Conservation (phyloP, 1,139 yeast species). For the Tardiomyces depauwii region DNA sequence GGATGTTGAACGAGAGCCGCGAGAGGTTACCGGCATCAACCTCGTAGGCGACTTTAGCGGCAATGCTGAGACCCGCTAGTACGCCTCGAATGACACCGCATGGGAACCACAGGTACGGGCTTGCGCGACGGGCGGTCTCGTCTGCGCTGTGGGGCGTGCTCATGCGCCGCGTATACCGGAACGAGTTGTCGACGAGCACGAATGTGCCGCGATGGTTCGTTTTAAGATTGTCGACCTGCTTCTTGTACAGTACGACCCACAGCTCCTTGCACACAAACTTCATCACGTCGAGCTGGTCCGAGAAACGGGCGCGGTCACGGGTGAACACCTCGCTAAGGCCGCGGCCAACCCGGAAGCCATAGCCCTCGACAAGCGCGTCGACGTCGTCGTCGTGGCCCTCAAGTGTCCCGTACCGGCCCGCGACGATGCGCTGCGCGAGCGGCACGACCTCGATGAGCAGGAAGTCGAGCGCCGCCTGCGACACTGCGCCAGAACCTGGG, state of each 20-base stretch:
- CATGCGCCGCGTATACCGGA: slow-evolving; percentile 45
- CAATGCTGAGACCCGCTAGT: slow-evolving; percentile 57
- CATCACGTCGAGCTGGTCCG: slow-evolving; percentile 69
- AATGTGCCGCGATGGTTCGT: slow-evolving; percentile 85
- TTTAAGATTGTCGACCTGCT: slow-evolving; percentile 83
- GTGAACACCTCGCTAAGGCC: slow-evolving; percentile 64
- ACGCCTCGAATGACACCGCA: slow-evolving; percentile 80
- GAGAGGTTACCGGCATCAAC: slow-evolving; percentile 44
- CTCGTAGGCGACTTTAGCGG: slow-evolving; percentile 58
- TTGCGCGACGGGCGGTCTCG: slow-evolving; percentile 19
- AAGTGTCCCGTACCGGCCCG: slow-evolving; percentile 19
- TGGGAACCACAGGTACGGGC: slow-evolving; percentile 61
- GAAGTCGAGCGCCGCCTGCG: slow-evolving; percentile 33
- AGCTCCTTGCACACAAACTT: slow-evolving; percentile 87
- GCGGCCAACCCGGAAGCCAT: slow-evolving; percentile 67
- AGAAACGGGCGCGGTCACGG: slow-evolving; percentile 40
- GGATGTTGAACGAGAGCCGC: slow-evolving; percentile 59
- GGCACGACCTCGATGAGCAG: slow-evolving; percentile 71
- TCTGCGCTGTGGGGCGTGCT: slow-evolving; percentile 30
- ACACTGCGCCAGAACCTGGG: background rate
- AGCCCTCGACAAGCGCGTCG: slow-evolving; percentile 47
- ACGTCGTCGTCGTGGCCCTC: slow-evolving; percentile 40
- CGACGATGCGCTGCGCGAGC: slow-evolving; percentile 46
- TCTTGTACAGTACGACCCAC: slow-evolving; percentile 69
- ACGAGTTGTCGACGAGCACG: slow-evolving; percentile 60